Evolutionary conservation across 768 basidiomycete genomes (phyloP), one percentile per base, ranked within the genome.

Genomic region (Suillus placidus): DNA sequence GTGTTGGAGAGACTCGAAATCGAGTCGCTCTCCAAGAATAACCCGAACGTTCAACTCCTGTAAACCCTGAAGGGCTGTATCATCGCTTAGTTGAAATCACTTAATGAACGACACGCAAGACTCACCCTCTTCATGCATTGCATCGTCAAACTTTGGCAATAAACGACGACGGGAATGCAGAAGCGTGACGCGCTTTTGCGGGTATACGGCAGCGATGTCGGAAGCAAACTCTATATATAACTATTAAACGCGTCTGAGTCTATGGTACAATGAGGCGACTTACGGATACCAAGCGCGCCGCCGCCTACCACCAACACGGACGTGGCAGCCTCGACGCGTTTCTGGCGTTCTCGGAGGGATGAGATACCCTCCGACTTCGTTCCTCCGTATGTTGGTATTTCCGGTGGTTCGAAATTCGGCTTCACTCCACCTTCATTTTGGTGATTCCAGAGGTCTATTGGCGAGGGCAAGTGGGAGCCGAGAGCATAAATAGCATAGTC

Each of bases 221-320:
- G 86, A 83, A 0, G 88, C 87, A 67, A 87, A 87, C 71, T 89
- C 88, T 90, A 68, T 7, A 43, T 10, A 38, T 49, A 49, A 16
- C 12, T 3, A 63, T 38, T 7, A 64, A 12, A 23, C 61, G 5
- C 26, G 38, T 30, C 20, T 4, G n/a, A n/a, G n/a, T 10, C 12
- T 8, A n/a, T 37, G 54, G 16, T 20, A 10, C 20, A n/a, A 42
- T 20, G 49, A 18, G 16, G 10, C 1, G 37, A 49, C 87, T 69
- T 72, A 90, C 88, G 88, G 34, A 92, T 85, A 4, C 90, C 91
- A 10, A 92, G 82, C 1, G 91, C 88, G 0, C 91, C 91, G 13
- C 88, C 90, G 2, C 91, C 91, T 3, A 91, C 83, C 16, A 92
- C 82, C 8, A 91, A 81, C 4, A 92, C 80, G 49, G 81, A 84